These are phyloP conservation scores for Calonectria leucothoes DNA, from an alignment of 2,329 filamentous ascomycete genomes.

Conservation along the genomic window DNA sequence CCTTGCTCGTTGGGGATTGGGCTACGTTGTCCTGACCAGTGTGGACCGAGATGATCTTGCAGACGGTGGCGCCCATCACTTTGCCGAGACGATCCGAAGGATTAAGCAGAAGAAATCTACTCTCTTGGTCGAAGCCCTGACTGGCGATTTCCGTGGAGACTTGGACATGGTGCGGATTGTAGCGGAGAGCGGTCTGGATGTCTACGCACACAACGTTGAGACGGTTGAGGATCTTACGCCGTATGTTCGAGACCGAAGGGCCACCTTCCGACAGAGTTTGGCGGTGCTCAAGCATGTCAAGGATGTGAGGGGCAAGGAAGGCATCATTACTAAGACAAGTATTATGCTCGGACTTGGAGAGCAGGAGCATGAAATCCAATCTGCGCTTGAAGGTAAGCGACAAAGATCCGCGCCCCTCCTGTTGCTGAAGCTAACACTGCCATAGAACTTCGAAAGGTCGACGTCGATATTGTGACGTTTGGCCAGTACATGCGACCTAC, in stretches of 20 bases:
- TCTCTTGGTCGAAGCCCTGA: slow-evolving; percentile 84
- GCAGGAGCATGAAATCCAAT: slow-evolving; percentile 86
- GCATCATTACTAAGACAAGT: slow-evolving; percentile 97
- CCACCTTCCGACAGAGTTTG: slow-evolving; percentile 88
- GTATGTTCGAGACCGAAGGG: slow-evolving; percentile 87
- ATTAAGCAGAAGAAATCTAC: slow-evolving; percentile 88
- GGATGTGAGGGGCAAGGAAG: slow-evolving; percentile 72
- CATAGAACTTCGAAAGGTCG: slow-evolving; percentile 78
- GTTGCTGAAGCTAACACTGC: slow-evolving; percentile 25
- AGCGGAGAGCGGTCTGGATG: slow-evolving; percentile 88
- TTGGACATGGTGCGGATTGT: slow-evolving; percentile 88
- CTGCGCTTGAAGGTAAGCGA: slow-evolving; percentile 74
- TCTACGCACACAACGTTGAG: slow-evolving; percentile 98
- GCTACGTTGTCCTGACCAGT: slow-evolving; percentile 93
- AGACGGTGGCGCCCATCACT: slow-evolving; percentile 90
- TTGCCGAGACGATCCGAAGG: slow-evolving; percentile 92
- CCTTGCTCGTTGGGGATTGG: slow-evolving; percentile 89
- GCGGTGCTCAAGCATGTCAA: slow-evolving; percentile 86
- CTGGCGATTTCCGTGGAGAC: slow-evolving; percentile 89
- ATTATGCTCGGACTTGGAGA: slow-evolving; percentile 97
- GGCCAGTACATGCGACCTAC: slow-evolving; percentile 99
- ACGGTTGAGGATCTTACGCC: slow-evolving; percentile 93
- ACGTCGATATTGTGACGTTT: slow-evolving; percentile 96
- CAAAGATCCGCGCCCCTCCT: background rate
- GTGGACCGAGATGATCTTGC: slow-evolving; percentile 94